Evolutionary conservation across 352 stramenopile species (phyloP), one percentile per base, ranked within the genome.

Genomic region (Phytophthora boehmeriae): DNA sequence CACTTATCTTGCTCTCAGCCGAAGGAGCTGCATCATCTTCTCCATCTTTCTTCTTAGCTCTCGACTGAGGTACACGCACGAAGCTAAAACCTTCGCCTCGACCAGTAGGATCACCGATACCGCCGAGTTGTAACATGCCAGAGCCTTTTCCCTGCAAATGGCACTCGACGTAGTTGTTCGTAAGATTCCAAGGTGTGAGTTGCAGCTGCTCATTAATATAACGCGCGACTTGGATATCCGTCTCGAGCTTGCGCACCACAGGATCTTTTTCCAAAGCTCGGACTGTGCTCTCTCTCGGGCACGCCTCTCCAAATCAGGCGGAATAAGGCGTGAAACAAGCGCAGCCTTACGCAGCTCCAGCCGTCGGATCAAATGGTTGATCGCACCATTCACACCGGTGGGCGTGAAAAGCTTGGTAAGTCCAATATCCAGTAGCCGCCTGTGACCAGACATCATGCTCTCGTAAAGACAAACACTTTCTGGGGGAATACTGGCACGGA

Each of bases 1-100:
- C 78, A 22, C 62, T 82, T 16, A 71, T 72, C 43, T 77, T 77
- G 47, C 69, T 77, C 53, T 77, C 69, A 14, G 61, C 59, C 30
- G 60, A 68, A 34, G 69, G 72, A 13, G 70, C 60, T 17, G 63
- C 68, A 38, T 87, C 80, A 66, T 92, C 82, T 44, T 91, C 82
- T 0, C 80, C 83, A 27, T 93, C 83, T 71, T 92, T 91, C 61
- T 90, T 92, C 59, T 92, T 93, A 2, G 78, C 86, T 36, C 86
- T 78, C 23, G 80, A 89, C 55, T 92, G 83, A 0, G 81, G 81
- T 9, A 90, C 84, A 39, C 83, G 82, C 16, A 95, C 81, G 39
- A 95, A 95, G 47, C 84, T 93, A 54, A 95, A 95, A 16, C 86
- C 86, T 74, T 95, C 86, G 70, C 86, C 86, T 54, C 84, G 78